Conservation (phyloP, 1,284 basidiomycete species). For the Bjerkandera adusta region DNA sequence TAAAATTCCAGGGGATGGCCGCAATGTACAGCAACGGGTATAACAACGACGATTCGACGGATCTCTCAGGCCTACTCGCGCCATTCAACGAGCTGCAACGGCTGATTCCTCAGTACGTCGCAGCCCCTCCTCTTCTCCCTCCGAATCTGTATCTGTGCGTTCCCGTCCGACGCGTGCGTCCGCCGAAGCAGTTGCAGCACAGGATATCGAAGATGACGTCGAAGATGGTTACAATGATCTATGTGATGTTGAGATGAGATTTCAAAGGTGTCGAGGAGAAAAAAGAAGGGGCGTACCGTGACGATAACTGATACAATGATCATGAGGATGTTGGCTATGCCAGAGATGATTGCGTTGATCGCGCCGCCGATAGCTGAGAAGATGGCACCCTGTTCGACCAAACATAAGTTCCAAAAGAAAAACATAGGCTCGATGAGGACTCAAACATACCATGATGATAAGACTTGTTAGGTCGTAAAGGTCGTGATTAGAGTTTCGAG, state of each 20-base stretch:
- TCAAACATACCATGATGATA: constrained; percentile 2
- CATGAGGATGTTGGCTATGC: constrained; percentile 54
- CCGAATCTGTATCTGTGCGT: constrained; percentile 18
- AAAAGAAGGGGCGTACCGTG: constrained; percentile 34
- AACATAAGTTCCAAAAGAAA: constrained; percentile 1
- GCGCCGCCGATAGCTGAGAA: constrained; percentile 57
- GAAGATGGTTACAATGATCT: constrained; percentile 61
- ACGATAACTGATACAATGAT: constrained; percentile 56
- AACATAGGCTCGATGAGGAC: too few species aligned
- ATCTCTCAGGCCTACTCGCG: too few species aligned
- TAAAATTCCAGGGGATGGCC: too few species aligned
- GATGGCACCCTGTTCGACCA: constrained; percentile 42
- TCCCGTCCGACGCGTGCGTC: constrained; percentile 19
- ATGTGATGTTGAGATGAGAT: neutral
- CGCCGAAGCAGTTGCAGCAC: constrained; percentile 48
- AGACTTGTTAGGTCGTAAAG: neutral
- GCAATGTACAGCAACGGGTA: too few species aligned
- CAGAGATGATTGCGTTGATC: constrained; percentile 55
- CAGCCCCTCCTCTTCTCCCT: constrained; percentile 15
- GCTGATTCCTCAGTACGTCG: constrained; percentile 11
- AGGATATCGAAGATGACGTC: constrained; percentile 55
- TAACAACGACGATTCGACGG: too few species aligned
- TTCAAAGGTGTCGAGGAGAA: constrained; percentile 1
- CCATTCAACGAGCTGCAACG: too few species aligned
- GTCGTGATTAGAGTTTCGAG: too few species aligned